These are phyloP conservation scores for Dothideomycetes sp. DNA, from an alignment of 2,329 filamentous ascomycete genomes.

Conservation along the genomic window DNA sequence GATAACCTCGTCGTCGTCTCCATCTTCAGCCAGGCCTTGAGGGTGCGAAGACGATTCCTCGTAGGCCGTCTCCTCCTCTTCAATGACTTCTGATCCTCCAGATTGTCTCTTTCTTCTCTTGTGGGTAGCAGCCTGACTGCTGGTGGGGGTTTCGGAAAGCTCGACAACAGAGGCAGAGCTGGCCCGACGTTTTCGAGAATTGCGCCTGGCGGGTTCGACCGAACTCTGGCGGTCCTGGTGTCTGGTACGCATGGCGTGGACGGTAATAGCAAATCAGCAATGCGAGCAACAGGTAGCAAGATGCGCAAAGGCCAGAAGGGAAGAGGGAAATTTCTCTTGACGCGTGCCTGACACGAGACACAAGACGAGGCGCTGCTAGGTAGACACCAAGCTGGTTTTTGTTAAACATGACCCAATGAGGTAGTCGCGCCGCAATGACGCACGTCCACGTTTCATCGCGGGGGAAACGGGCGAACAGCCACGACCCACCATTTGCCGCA, in stretches of 20 bases:
- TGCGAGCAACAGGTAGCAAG: no score
- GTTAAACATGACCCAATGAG: no score
- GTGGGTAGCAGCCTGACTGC: slow-evolving; percentile 5
- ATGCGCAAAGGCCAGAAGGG: no score
- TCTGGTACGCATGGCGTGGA: slow-evolving; percentile 10
- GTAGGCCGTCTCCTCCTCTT: neutral
- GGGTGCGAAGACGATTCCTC: slow-evolving; percentile 5
- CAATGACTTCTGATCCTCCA: slow-evolving; percentile 9
- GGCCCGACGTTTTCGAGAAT: slow-evolving; percentile 9
- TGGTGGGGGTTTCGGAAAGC: slow-evolving; percentile 3
- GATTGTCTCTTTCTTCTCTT: slow-evolving; percentile 7
- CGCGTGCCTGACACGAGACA: no score
- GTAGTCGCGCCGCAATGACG: no score
- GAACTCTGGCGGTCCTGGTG: slow-evolving; percentile 9
- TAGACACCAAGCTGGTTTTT: no score
- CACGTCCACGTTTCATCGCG: no score
- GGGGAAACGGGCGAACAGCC: no score
- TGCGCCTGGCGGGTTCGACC: slow-evolving; percentile 7
- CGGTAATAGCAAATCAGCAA: no score
- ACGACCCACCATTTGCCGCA: no score
- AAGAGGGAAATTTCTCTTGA: no score
- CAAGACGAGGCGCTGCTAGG: no score
- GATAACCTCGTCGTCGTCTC: slow-evolving; percentile 3
- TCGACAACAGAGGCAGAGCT: slow-evolving; percentile 8
- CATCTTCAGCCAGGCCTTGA: slow-evolving; percentile 4